A percentile compares a stretch with the other conserved stretches of the same genome.
These are phyloP conservation scores for Tausonia pullulans DNA, from an alignment of 1,284 basidiomycete species.

Conservation along the genomic window DNA sequence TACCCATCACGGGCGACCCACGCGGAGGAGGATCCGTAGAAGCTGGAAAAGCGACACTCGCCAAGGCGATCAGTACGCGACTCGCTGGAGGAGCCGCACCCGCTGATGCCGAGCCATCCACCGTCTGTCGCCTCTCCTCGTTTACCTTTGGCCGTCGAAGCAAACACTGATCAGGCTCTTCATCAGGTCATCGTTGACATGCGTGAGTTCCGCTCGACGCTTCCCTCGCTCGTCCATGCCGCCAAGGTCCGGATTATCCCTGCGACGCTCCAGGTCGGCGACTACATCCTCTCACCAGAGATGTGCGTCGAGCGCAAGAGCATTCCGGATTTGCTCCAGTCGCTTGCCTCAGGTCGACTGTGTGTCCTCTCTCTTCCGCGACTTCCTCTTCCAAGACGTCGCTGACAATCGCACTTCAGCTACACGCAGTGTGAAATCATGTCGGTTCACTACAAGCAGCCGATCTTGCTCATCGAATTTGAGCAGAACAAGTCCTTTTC, in stretches of 20 bases:
- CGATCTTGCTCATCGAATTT: conserved; percentile 93
- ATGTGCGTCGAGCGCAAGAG: conserved; percentile 96
- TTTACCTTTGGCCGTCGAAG: background rate
- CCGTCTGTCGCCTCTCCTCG: conserved; percentile 39
- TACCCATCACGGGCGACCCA: conserved; percentile 73
- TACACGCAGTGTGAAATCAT: conserved; percentile 96
- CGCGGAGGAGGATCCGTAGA: conserved; percentile 32
- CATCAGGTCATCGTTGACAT: conserved; percentile 84
- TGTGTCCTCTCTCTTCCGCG: conserved; percentile 38
- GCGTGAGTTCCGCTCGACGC: conserved; percentile 85
- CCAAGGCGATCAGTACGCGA: conserved; percentile 78
- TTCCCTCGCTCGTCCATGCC: conserved; percentile 83
- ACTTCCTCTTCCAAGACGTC: background rate
- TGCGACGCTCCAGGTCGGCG: conserved; percentile 84
- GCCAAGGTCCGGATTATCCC: conserved; percentile 72
- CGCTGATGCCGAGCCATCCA: conserved; percentile 53
- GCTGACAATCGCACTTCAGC: conserved; percentile 36
- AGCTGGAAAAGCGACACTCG: conserved; percentile 42
- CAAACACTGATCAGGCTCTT: background rate
- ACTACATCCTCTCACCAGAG: conserved; percentile 90
- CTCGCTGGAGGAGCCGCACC: conserved; percentile 71
- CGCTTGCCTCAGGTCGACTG: conserved; percentile 88
- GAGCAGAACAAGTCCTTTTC: conserved; percentile 95
- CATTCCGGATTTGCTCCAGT: conserved; percentile 76
- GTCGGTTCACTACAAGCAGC: conserved; percentile 90